Percentiles rank a stretch among this genome's conserved stretches.
These are phyloP conservation scores for Parmelia sp. DNA, from an alignment of 495 filamentous ascomycete genomes.

Conservation along the genomic window DNA sequence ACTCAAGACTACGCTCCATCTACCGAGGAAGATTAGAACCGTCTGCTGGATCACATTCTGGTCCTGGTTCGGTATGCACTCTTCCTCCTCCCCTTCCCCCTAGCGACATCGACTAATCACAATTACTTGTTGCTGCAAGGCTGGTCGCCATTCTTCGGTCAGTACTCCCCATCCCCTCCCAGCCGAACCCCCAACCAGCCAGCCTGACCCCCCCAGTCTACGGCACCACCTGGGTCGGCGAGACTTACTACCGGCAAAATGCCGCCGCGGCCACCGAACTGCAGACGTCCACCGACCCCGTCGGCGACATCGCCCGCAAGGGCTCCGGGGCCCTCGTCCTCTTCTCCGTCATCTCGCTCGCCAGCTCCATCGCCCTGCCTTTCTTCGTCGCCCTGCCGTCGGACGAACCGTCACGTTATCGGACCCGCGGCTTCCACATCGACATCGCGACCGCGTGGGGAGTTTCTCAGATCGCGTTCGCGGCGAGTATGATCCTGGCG, in stretches of 20 bases:
- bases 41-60: constrained; percentile 92
- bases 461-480: constrained; percentile 58
- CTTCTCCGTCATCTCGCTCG: constrained; percentile 62
- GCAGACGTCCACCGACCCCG: constrained; percentile 42
- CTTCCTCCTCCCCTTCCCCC: too few relatives aligned
- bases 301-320: constrained; percentile 68
- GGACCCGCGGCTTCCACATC: constrained; percentile 57
- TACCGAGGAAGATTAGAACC: constrained; percentile 75
- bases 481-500: constrained; percentile 59
- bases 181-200: too few relatives aligned
- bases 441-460: constrained; percentile 66
- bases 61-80: constrained; percentile 69
- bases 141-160: constrained; percentile 63
- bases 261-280: constrained; percentile 46
- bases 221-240: constrained; percentile 92
- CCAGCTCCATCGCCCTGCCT: constrained; percentile 61
- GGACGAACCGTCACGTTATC: too few relatives aligned
- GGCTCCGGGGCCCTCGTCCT: constrained; percentile 62
- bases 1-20: constrained; percentile 57
- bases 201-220: too few relatives aligned
- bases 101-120: not conserved
- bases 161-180: not conserved
- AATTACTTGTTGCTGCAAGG: constrained; percentile 32
- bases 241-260: constrained; percentile 87
- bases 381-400: constrained; percentile 59